Base-by-base conservation (phyloP, 2,329 filamentous ascomycete species). In the Alternaria tenuissima region DNA sequence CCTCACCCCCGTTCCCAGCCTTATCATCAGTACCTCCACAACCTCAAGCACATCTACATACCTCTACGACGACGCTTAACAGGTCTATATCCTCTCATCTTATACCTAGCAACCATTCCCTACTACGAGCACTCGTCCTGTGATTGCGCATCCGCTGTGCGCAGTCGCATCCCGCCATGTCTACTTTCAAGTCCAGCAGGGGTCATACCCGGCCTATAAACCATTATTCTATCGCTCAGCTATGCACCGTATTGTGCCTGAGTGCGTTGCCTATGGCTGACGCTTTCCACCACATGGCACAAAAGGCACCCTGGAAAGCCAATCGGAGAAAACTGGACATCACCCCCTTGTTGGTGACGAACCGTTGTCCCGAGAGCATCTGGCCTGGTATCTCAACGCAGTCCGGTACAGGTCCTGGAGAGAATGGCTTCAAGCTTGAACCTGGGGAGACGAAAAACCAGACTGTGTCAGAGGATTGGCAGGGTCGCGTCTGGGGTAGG, bases 321-420 rank as follows among this genome's bases (percentile, higher is more conserved):
- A 54, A 71, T n/a, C 70, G 69, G 32, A 66, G 76, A 53, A 77
- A 78, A 63, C 55, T 74, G 47, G 69, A 76, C 47, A 73, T 76
- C 26, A 78, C 75, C 1, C 89, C 90, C 7, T 80, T 95, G 26
- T 81, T 87, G 7, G 82, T 95, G 57, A 89, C 87, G 59, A 96
- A 94, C 79, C 84, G 85, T 57, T 96, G 92, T 71, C 81, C 83
- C 9, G 86, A 90, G 20, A 87, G 85, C 0, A 87, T 95, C 64
- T 94, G 90, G 86, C 92, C 92, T 1, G 92, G 88, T 9, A 87
- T 95, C 61, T 85, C 86, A 14, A 93, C 91, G 0, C 90, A 94
- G 71, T 83, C 86, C 47, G 92, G 92, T 22, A 86, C 85, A 14
- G 89, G 89, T 0, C 90, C 91, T 7, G 83, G 84, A 3, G 83